Conservation (phyloP, 768 basidiomycete genomes). For the Boletus sp. region DNA sequence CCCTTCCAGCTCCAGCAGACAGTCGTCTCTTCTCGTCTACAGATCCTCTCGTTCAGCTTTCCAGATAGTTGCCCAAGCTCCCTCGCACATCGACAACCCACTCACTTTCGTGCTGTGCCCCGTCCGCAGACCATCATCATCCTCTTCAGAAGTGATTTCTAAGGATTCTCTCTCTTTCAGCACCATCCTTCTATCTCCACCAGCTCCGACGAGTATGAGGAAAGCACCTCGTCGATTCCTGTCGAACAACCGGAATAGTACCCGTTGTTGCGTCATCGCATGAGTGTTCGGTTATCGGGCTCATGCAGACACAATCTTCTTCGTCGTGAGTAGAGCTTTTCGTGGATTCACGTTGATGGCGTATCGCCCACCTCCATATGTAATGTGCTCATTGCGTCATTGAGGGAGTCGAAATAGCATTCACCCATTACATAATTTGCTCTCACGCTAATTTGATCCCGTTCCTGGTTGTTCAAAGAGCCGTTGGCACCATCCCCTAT, state of each 20-base stretch:
- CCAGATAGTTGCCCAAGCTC: not conserved
- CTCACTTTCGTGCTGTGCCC: not conserved
- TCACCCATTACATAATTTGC: no score
- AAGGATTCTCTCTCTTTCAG: conserved; percentile 4
- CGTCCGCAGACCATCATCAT: not conserved
- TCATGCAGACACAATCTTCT: conserved; percentile 3
- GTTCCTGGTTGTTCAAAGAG: no score
- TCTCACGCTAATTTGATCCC: no score
- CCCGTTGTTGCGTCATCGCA: conserved; percentile 18
- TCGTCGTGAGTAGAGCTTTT: conserved; percentile 21
- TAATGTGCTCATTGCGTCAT: not conserved
- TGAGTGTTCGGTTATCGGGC: conserved; percentile 4
- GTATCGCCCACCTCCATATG: conserved; percentile 8
- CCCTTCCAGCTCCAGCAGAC: conserved; percentile 7
- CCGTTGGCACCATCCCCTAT: no score
- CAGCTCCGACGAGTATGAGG: not conserved
- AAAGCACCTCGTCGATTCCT: conserved; percentile 13
- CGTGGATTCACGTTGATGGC: not conserved
- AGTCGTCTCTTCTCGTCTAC: not conserved
- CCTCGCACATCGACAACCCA: not conserved
- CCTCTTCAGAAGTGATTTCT: conserved; percentile 21
- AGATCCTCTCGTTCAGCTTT: not conserved
- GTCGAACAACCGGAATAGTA: not conserved
- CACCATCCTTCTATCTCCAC: conserved; percentile 15
- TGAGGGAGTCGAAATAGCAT: no score